These are phyloP conservation scores for Biscogniauxia marginata DNA, from an alignment of 2,329 filamentous ascomycete species.

Conservation along the genomic window DNA sequence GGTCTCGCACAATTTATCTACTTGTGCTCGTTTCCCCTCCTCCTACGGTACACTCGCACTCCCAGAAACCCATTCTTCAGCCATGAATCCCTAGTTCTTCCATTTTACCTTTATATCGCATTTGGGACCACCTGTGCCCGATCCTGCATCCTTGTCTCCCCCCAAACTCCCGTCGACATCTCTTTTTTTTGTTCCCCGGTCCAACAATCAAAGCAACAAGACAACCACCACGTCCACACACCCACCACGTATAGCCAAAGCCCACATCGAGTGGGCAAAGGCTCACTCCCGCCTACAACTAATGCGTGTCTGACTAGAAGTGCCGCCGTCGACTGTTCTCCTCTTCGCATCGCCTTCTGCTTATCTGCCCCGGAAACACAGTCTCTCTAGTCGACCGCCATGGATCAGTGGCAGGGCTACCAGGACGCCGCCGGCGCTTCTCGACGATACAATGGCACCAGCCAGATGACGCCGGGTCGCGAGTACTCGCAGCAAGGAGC, in stretches of 20 bases:
- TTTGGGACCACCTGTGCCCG: constrained; percentile 14
- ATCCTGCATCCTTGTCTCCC: constrained; percentile 19
- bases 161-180: constrained; percentile 17
- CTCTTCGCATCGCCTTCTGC: constrained; percentile 14
- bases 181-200: constrained; percentile 9
- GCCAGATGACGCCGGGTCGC: constrained; percentile 31
- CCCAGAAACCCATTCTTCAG: constrained; percentile 10
- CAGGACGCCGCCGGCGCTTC: constrained; percentile 62
- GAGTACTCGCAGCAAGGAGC: constrained; percentile 37
- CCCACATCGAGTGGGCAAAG: constrained; percentile 13
- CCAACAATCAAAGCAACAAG: constrained; percentile 16
- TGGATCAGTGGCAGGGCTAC: constrained; percentile 70
- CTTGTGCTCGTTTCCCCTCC: neutral
- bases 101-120: constrained; percentile 20
- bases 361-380: constrained; percentile 13
- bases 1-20: neutral
- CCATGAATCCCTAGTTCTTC: constrained; percentile 27
- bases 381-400: constrained; percentile 29
- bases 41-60: constrained; percentile 1
- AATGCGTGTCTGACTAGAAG: constrained; percentile 21
- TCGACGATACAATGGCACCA: constrained; percentile 53
- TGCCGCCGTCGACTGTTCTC: constrained; percentile 17
- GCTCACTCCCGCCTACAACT: constrained; percentile 15
- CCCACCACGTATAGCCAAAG: constrained; percentile 7
- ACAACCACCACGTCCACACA: constrained; percentile 19